Evolutionary conservation across 352 stramenopile genomes (phyloP), one percentile per base, ranked within the genome.

Genomic region (Pythium aristosporum): DNA sequence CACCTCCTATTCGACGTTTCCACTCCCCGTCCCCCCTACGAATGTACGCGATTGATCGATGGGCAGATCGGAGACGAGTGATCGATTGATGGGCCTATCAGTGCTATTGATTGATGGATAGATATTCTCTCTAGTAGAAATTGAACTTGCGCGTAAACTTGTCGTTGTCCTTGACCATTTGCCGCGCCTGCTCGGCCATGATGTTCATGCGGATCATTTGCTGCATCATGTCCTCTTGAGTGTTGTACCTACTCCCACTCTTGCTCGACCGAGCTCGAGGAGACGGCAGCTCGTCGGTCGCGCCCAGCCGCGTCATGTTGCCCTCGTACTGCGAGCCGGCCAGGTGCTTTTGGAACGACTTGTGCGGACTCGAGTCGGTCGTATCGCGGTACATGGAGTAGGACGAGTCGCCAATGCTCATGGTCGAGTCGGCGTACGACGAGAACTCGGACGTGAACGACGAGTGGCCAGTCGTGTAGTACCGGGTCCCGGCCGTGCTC

Each of bases 131-230:
- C n/a, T 30, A 68, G 23, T 68, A 68, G 30, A 68, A 68, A 46
- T 68, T 68, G 49, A 81, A 68, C 47, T 79, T 74, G 54, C 77
- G 72, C 25, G 77, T 77, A 37, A 85, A 54, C 65, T 83, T 83
- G 59, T 87, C 65, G 56, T 85, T 87, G 47, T 84, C 73, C 52
- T 81, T 67, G 47, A 88, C 76, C 67, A 86, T 76, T 67, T 85
- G 73, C 23, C 75, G 72, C 48, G 77, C 83, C 32, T 88, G 75
- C 65, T 90, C 81, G 37, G 81, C 81, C 46, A 85, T 86, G 64
- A 90, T 75, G 67, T 88, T 90, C 79, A 90, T 88, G 63, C 84
- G 74, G 65, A 88, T 79, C 68, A 90, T 88, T 57, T 86, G 81
- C 36, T 72, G 58, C 75, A 90, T 88, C 63, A 88, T 74, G 53